Base-by-base conservation (phyloP, 2,329 filamentous ascomycete genomes). In the Beauveria rudraprayagi region DNA sequence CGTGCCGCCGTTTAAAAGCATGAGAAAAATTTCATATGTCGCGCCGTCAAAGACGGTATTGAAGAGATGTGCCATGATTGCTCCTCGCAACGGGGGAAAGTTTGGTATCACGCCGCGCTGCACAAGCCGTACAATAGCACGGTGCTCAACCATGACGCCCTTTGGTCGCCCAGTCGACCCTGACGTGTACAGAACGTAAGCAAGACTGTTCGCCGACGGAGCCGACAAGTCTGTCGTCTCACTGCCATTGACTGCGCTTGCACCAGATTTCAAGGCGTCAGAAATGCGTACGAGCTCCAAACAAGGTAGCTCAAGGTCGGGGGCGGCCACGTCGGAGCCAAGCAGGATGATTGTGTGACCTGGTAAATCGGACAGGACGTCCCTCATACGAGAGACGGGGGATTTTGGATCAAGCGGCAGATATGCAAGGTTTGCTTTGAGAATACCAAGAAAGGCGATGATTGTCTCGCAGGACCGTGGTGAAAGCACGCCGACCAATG, bases 101-200 rank as follows among this genome's bases (percentile, higher is more conserved):
- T 34, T 19, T 30, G 24, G 40, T 16, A 57, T 63, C 11, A 19
- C 52, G 10, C 52, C 17, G 19, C 61, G 5, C 22, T 24, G 62
- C 5, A 55, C 63, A 6, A 65, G 60, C 9, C 65, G 54, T 17
- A 65, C 28, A 26, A 67, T 61, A 26, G 44, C 43, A 22, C 65
- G 60, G 40, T 67, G 65, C 24, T 66, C 62, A 52, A 68, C 51
- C 62, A 80, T 73, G 28, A 81, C 77, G 40, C 79, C 79, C 69
- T 81, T 81, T 9, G 79, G 79, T 34, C 71, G 70, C 8, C 79
- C 79, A 1, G 79, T 81, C 17, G 77, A 80, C 19, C 79, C 79
- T 10, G 78, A 81, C 24, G 79, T 81, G 65, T 80, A 81, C 67
- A 81, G 78, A 63, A 80, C 77, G 28, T 69, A 68, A 2, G 65